phyloP scores from a whole-genome alignment of 2,329 filamentous ascomycete genomes.

The Tolypocladium ophioglossoides region DNA sequence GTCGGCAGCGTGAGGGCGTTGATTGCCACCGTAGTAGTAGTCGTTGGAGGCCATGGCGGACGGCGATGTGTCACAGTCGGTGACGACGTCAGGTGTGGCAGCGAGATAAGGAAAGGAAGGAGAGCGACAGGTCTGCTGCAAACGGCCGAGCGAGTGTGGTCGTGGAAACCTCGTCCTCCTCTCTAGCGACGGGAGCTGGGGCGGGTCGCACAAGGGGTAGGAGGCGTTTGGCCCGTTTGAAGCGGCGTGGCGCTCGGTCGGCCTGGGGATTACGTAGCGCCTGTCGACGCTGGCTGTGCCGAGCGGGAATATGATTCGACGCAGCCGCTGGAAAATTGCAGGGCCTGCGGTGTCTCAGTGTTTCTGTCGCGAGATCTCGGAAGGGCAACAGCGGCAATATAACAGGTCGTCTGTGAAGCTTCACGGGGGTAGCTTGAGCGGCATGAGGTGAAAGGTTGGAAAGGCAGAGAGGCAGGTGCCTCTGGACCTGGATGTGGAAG shows the following conservation, averaged over 20 bases:
- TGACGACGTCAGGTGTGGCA: neutral
- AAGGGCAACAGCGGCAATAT: neutral
- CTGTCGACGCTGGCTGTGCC: neutral
- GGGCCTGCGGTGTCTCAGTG: neutral
- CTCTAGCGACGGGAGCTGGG: neutral
- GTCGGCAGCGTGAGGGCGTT: slow-evolving; percentile 13
- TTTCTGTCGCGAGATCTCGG: neutral
- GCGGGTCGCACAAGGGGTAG: neutral
- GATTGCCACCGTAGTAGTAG: slow-evolving; percentile 50
- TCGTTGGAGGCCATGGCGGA: slow-evolving; percentile 50
- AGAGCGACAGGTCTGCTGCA: neutral
- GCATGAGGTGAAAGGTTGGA: neutral
- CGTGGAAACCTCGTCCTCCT: neutral
- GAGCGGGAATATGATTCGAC: neutral
- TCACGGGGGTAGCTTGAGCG: neutral
- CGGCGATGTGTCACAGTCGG: slow-evolving; percentile 1
- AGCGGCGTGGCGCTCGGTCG: neutral
- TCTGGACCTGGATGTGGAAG: neutral
- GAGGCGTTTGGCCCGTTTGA: neutral
- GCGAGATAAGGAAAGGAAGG: neutral
- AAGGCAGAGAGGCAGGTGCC: neutral
- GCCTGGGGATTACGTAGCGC: neutral
- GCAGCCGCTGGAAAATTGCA: neutral
- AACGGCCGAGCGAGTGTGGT: neutral
- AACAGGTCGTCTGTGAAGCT: neutral